Conservation (phyloP, 495 filamentous ascomycete genomes). For the Lichina pygmaea region DNA sequence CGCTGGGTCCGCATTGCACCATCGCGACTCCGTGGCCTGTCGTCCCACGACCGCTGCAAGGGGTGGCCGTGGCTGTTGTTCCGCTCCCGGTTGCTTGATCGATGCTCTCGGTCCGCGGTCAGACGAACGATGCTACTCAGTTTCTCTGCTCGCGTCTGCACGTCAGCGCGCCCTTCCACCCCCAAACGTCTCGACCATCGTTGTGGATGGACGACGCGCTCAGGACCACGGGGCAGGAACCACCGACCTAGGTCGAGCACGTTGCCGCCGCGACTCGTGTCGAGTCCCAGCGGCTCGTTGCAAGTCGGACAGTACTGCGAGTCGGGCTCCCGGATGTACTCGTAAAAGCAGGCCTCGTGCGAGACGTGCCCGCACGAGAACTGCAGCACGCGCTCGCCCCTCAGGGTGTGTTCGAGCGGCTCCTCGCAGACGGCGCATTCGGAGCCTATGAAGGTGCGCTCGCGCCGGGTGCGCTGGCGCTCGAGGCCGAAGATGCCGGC, state of each 20-base stretch:
- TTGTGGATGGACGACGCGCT: neutral
- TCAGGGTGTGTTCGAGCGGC: conserved; percentile 83
- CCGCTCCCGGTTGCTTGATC: conserved; percentile 10
- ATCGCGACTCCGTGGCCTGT: neutral
- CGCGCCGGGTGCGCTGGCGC: conserved; percentile 53
- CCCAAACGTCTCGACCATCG: neutral
- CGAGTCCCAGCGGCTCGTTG: conserved; percentile 73
- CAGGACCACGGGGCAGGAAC: neutral
- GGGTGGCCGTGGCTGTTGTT: conserved; percentile 22
- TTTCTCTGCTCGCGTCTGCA: conserved; percentile 35
- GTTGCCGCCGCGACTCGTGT: conserved; percentile 88
- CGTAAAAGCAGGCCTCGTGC: conserved; percentile 97
- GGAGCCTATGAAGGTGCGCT: conserved; percentile 83
- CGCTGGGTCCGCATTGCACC: neutral
- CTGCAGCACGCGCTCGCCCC: conserved; percentile 83
- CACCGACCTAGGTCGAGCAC: conserved; percentile 66
- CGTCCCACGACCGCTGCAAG: conserved; percentile 30
- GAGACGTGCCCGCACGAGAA: conserved; percentile 91
- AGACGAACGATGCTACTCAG: conserved; percentile 84
- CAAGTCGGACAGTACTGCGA: conserved; percentile 89
- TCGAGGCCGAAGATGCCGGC: conserved; percentile 57
- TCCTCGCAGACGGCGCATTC: conserved; percentile 96
- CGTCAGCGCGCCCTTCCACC: neutral
- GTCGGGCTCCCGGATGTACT: conserved; percentile 88
- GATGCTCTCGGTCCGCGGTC: conserved; percentile 35